Percentiles rank a stretch among this genome's conserved stretches.
Evolutionary conservation across 768 basidiomycete genomes (phyloP).

Genomic region (Auriscalpium orientale): DNA sequence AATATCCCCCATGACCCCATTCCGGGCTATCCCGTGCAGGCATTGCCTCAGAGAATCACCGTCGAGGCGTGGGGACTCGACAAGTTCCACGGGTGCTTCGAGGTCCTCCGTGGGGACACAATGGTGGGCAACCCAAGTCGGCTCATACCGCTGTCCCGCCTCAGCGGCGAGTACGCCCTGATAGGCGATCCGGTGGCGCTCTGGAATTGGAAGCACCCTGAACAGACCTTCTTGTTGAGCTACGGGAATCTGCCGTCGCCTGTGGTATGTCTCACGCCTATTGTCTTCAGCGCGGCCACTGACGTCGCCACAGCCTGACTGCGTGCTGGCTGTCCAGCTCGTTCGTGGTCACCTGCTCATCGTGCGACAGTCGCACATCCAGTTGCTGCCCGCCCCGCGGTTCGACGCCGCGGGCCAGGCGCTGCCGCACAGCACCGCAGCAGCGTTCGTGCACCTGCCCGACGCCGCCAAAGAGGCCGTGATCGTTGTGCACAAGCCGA

Average conservation of each 20-base stretch:
- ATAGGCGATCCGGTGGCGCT: conserved; percentile 13
- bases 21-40: not conserved
- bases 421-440: conserved; percentile 1
- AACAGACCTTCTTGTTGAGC: conserved; percentile 9
- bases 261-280: conserved; percentile 5
- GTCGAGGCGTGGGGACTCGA: conserved; percentile 22
- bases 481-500: conserved; percentile 17
- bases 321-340: conserved; percentile 20
- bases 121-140: conserved; percentile 1
- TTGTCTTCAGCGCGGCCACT: not conserved
- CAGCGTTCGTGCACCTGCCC: conserved; percentile 15
- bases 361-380: conserved; percentile 20
- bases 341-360: conserved; percentile 22
- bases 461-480: conserved; percentile 20
- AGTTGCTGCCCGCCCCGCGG: conserved; percentile 17
- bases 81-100: conserved; percentile 25
- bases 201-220: conserved; percentile 13
- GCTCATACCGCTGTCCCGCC: conserved; percentile 5
- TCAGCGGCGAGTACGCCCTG: conserved; percentile 12
- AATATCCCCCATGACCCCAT: not conserved
- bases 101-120: conserved; percentile 1
- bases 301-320: conserved; percentile 9
- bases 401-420: conserved; percentile 8
- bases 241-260: conserved; percentile 11
- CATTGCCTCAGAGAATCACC: conserved; percentile 2